These are phyloP conservation scores for Mucor racemosus DNA, from an alignment of 371 early-diverging fungal genomes.

Conservation along the genomic window DNA sequence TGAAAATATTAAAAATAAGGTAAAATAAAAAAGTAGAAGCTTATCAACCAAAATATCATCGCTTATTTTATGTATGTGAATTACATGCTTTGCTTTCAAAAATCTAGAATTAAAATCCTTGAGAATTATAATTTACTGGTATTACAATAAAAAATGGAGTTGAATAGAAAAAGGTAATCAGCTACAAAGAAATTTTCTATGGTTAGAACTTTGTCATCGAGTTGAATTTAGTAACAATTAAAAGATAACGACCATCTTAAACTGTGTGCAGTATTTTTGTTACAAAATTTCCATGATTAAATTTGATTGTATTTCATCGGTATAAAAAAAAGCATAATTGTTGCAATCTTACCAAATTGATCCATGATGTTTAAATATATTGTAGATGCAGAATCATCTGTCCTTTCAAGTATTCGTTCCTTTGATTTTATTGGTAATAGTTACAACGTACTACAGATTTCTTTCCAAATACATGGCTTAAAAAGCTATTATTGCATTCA, in stretches of 20 bases:
- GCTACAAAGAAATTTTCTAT: not conserved
- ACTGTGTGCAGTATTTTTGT: not conserved
- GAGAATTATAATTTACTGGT: not conserved
- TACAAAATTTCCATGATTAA: not conserved
- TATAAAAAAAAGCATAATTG: no score
- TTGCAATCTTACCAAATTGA: not conserved
- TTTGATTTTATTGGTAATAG: not conserved
- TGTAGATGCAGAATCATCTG: not conserved
- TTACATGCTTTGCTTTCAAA: no score
- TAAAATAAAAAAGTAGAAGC: no score
- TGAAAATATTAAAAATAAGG: no score
- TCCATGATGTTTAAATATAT: slow-evolving; percentile 10
- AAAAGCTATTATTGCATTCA: no score
- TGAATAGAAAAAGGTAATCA: not conserved
- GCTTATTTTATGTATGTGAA: no score
- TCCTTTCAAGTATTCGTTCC: no score
- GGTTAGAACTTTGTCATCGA: not conserved
- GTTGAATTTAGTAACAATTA: not conserved
- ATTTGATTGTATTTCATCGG: no score
- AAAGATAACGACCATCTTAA: not conserved
- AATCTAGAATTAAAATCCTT: no score
- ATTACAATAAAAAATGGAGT: not conserved
- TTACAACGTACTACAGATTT: not conserved
- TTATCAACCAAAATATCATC: no score
- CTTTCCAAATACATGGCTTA: not conserved